Evolutionary conservation across 805 yeast genomes (phyloP), one percentile per base, ranked within the genome.

Genomic region (Sugiyamaella boreocaroliniensis): DNA sequence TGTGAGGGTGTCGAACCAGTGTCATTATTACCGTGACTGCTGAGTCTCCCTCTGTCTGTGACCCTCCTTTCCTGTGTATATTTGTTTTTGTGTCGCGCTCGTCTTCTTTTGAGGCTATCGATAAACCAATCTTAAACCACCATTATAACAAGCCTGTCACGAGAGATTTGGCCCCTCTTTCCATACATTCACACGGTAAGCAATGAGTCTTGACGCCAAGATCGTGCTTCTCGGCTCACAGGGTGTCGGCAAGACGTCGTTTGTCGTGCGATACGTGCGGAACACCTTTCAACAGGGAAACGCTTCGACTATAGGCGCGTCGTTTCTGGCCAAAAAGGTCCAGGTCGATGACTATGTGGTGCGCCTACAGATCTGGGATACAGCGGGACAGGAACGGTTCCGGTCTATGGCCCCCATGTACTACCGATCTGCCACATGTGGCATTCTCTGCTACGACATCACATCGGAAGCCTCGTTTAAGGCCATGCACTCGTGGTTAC

Each of bases 351-450:
- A 63, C 45, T 62, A 58, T 45, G 59, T 61, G 20, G 67, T 66
- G 32, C 58, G 70, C 42, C 68, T 82, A 40, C 88, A 82, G 64
- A 75, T 82, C 9, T 82, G 97, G 97, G 97, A 89, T 68, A 89
- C 97, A 42, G 97, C 97, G 0, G 97, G 97, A n/a, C 97, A 89
- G 73, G 97, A 89, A 69, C 78, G 97, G 65, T 89, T 89, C 74
- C 81, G 96, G 73, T 88, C 96, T 43, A 89, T 89, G 72, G 90
- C 70, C 1, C 70, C 70, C n/a, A 66, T 66, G 65, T 66, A 66
- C 55, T 66, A 66, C 71, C 81, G 70, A 29, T 61, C 67, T 12
- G 70, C 70, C 12, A 60, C 62, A n/a, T 66, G 70, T 50, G 70
- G 70, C 40, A 66, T 66, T 34, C 58, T 66, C 32, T 66, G 70